Conservation (phyloP, 2,329 filamentous ascomycete species). For the Cylindrodendrum hubeiense region DNA sequence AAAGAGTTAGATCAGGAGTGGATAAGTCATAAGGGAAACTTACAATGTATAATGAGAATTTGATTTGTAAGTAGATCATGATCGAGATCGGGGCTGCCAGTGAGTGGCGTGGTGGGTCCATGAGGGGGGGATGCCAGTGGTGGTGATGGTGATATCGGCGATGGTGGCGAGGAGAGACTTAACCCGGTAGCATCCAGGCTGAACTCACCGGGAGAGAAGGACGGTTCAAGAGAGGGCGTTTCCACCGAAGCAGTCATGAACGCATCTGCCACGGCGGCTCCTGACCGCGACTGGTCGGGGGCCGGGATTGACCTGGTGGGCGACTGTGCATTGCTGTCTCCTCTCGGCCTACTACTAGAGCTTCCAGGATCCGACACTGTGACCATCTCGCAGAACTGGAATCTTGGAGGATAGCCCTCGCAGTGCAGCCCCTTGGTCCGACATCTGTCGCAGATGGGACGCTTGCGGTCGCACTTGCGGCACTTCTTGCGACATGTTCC, state of each 20-base stretch:
- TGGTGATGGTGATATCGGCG: not conserved
- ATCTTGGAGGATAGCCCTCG: conserved; percentile 47
- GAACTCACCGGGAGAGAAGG: not conserved
- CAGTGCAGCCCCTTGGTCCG: conserved; percentile 45
- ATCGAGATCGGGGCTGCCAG: not conserved
- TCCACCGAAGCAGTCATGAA: not conserved
- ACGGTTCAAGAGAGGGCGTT: not conserved
- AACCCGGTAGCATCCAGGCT: not conserved
- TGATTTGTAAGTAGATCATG: conserved; percentile 21
- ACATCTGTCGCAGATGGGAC: conserved; percentile 46
- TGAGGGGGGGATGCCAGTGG: not conserved
- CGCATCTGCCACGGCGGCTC: rapidly evolving
- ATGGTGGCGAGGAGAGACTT: conserved; percentile 3
- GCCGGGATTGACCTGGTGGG: not conserved
- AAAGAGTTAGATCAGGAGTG: conserved; percentile 8
- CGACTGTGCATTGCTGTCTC: not conserved
- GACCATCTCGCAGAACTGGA: conserved; percentile 44
- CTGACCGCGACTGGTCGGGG: not conserved
- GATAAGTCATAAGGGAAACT: not conserved
- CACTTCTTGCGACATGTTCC: conserved; percentile 49
- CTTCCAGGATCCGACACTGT: not conserved
- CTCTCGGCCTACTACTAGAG: not conserved
- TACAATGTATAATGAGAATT: conserved; percentile 28
- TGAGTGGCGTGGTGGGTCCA: not conserved
- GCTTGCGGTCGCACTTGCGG: conserved; percentile 47